Evolutionary conservation across 257 asterid species (phyloP), one percentile per base, ranked within the genome.

Genomic region (Fraxinus cuspidata): DNA sequence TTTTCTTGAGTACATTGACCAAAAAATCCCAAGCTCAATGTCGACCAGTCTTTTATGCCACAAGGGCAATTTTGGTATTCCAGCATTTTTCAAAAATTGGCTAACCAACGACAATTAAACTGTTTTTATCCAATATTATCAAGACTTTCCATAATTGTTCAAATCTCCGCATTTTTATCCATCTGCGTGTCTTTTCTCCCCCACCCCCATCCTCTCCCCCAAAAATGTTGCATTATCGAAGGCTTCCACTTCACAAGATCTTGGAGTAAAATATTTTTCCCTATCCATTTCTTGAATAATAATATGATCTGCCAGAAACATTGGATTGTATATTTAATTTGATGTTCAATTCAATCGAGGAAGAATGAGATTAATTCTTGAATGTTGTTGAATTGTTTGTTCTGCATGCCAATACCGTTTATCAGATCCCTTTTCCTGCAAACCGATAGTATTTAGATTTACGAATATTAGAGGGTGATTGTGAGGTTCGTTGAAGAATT

Each of bases 191-290:
- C 70, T 77, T 67, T 19, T 76, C 70, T n/a, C 49, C 72, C 74
- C 56, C 18, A 35, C 74, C 81, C 27, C 64, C 70, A 2, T 72
- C 53, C 72, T 79, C 67, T 9, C 34, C 19, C 65, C 76, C 1
- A 71, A 70, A 77, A 78, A 80, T 85, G 83, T 47, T 82, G 82
- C 77, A 80, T 78, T 77, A 71, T 67, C 83, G 58, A 67, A 80
- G 70, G 58, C 71, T 76, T 74, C 77, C 68, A 65, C 84, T 72
- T 80, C 74, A 64, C 79, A 81, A 64, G 82, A 81, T 77, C 83
- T 77, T 38, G 31, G 83, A 88, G 92, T 88, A 86, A 37, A 64
- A 40, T 19, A 23, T 15, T 15, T 19, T 21, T 31, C 7, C 9
- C 25, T 6, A 38, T 18, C 47, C 29, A 56, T 58, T 27, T 68